A percentile compares a stretch with the other conserved stretches of the same genome.
Evolutionary conservation across 805 yeast species (phyloP).

Genomic region (Sporopachydermia quercuum): DNA sequence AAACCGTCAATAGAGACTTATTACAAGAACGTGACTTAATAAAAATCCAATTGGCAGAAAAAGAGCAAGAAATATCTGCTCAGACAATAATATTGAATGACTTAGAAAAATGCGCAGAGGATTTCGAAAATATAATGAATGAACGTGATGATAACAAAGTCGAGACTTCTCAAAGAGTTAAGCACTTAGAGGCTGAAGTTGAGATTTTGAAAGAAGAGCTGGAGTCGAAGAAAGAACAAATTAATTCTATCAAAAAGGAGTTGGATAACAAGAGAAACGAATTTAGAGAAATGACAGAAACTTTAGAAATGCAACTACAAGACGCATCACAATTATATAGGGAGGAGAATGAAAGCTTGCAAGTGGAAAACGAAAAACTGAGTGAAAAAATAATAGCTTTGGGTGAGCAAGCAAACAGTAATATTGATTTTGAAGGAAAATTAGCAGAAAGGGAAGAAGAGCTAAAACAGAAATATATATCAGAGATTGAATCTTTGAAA

Average conservation of each 20-base stretch:
- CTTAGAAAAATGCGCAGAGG: conserved; percentile 7
- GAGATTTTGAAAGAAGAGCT: conserved; percentile 11
- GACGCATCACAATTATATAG: not conserved
- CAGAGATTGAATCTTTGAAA: not conserved
- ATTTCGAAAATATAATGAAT: conserved; percentile 6
- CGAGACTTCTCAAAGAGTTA: conserved; percentile 2
- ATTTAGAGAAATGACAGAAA: not conserved
- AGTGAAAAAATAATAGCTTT: not conserved
- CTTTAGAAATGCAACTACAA: not conserved
- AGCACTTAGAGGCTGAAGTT: conserved; percentile 5
- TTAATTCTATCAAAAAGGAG: not conserved
- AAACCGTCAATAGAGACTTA: conserved; percentile 7
- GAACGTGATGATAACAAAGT: conserved; percentile 4
- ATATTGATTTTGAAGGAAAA: too few species aligned
- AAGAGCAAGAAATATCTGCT: conserved; percentile 10
- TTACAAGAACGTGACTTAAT: conserved; percentile 13
- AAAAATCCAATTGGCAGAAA: conserved; percentile 14
- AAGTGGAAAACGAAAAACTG: not conserved
- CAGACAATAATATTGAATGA: conserved; percentile 14
- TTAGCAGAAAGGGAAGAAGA: conserved; percentile 3
- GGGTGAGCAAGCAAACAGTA: not conserved
- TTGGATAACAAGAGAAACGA: not conserved
- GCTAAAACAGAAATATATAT: conserved; percentile 2
- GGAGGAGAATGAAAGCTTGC: conserved; percentile 1
- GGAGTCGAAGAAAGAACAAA: conserved; percentile 6